Evolutionary conservation across 345 rosid genomes (phyloP).

Genomic region (Citrus sinensis): DNA sequence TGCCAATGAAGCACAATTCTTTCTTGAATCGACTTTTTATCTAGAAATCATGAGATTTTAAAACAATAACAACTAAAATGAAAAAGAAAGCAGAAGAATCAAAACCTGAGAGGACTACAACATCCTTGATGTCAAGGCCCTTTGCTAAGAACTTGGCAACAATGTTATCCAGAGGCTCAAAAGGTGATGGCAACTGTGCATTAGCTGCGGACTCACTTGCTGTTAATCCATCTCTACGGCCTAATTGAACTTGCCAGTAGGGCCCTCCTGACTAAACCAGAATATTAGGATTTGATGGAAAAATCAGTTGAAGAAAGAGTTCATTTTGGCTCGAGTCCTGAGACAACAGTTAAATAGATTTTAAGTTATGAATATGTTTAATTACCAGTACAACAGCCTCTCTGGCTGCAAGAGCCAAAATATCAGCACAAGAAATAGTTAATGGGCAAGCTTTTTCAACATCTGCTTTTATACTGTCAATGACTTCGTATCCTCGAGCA

Average conservation of each 20-base stretch:
- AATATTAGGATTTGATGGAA: not conserved
- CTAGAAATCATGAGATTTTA: not conserved
- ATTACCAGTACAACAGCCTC: constrained; percentile 64
- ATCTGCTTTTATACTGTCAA: constrained; percentile 63
- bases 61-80: not conserved
- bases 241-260: constrained; percentile 58
- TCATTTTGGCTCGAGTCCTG: not conserved
- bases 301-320: not conserved
- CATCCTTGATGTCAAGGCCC: constrained; percentile 86
- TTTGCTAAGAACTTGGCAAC: constrained; percentile 67
- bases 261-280: constrained; percentile 68
- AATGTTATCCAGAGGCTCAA: constrained; percentile 61
- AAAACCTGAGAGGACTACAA: constrained; percentile 85
- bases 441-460: constrained; percentile 64
- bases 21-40: not conserved
- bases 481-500: constrained; percentile 68
- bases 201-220: constrained; percentile 69
- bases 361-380: not conserved
- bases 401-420: constrained; percentile 77
- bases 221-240: constrained; percentile 59
- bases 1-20: not conserved
- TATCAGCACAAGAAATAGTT: constrained; percentile 75
- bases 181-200: constrained; percentile 67
- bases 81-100: not conserved
- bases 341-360: not conserved